These are phyloP conservation scores for Pythium periplocum DNA, from an alignment of 352 stramenopile species.

Conservation along the genomic window DNA sequence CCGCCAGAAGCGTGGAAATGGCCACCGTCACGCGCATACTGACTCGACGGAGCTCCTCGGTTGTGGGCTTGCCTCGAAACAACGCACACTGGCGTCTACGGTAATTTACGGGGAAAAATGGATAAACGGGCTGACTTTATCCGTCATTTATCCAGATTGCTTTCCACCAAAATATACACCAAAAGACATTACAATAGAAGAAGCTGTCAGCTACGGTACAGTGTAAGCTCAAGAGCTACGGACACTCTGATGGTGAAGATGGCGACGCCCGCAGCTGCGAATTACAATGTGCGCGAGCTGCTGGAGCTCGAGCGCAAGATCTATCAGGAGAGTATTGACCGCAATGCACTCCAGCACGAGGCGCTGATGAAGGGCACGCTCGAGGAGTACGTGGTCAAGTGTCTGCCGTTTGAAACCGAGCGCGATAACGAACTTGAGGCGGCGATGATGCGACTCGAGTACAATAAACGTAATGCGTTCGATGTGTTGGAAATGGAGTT, in stretches of 20 bases:
- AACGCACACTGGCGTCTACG: too few species aligned
- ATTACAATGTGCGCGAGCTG: conserved; percentile 62
- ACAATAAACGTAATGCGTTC: conserved; percentile 46
- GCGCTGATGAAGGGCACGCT: conserved; percentile 39
- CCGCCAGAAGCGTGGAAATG: conserved; percentile 8
- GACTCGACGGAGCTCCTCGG: too few species aligned
- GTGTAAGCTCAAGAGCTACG: too few species aligned
- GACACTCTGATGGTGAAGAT: too few species aligned
- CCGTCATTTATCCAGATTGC: too few species aligned
- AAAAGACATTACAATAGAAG: too few species aligned
- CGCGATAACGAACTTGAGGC: conserved; percentile 39
- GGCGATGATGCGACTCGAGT: conserved; percentile 41
- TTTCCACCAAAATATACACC: too few species aligned
- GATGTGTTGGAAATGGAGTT: conserved; percentile 75
- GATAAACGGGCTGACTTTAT: too few species aligned
- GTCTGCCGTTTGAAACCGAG: conserved; percentile 50
- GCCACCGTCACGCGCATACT: conserved; percentile 12
- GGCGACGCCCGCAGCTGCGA: neutral
- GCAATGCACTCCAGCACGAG: conserved; percentile 38
- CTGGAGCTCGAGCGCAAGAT: conserved; percentile 77
- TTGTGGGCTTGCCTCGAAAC: too few species aligned
- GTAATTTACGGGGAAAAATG: too few species aligned
- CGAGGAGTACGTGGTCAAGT: conserved; percentile 58
- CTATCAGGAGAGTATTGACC: conserved; percentile 82
- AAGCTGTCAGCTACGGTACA: too few species aligned